Conservation (phyloP, 1,284 basidiomycete species). For the Agaricales sp. region DNA sequence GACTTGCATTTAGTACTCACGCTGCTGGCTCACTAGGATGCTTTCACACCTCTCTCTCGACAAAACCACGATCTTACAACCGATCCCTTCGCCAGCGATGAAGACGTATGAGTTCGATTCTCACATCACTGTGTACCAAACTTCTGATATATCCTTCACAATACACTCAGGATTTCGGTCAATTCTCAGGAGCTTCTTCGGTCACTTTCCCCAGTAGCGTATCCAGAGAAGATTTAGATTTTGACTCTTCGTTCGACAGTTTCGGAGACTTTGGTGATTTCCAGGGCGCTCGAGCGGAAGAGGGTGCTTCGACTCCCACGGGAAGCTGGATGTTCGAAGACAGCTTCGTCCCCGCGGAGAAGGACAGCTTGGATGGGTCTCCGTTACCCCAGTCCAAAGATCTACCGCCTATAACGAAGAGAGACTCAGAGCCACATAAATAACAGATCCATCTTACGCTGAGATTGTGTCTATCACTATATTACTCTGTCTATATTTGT, state of each 20-base stretch:
- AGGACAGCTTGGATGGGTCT: neutral
- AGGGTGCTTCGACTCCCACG: conserved; percentile 52
- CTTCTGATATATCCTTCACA: too few species aligned
- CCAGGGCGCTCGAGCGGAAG: conserved; percentile 36
- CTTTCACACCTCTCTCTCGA: conserved; percentile 33
- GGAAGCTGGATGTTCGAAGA: conserved; percentile 53
- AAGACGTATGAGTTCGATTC: conserved; percentile 32
- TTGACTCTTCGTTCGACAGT: conserved; percentile 53
- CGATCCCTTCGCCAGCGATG: conserved; percentile 43
- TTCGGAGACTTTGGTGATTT: conserved; percentile 78
- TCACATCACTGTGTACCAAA: conserved; percentile 8
- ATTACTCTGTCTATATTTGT: neutral
- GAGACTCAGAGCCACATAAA: neutral
- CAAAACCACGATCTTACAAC: conserved; percentile 20
- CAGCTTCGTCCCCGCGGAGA: neutral
- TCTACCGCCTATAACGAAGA: neutral
- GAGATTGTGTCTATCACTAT: too few species aligned
- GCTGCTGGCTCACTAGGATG: conserved; percentile 28
- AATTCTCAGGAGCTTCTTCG: conserved; percentile 58
- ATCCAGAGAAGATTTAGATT: conserved; percentile 32
- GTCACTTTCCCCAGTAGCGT: conserved; percentile 51
- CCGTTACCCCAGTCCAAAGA: neutral
- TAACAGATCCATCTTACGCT: neutral
- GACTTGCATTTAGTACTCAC: conserved; percentile 4
- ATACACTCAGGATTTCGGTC: conserved; percentile 66